Evolutionary conservation across 2,329 filamentous ascomycete species (phyloP).

Genomic region (Clarireedia homoeocarpa): DNA sequence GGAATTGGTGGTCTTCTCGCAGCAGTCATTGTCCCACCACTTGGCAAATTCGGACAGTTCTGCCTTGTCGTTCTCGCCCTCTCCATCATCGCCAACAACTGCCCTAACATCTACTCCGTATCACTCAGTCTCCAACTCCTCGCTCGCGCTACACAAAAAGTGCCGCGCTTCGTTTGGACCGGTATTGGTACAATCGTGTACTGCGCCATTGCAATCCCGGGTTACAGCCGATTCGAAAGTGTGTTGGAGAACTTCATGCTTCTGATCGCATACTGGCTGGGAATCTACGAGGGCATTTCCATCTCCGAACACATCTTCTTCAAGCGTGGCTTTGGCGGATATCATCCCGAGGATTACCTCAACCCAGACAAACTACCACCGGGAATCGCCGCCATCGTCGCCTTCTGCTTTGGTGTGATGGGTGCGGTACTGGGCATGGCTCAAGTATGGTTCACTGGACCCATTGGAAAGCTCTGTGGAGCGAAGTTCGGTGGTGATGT

Average conservation of each 20-base stretch:
- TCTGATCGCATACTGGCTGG: constrained; percentile 64
- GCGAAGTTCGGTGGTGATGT: constrained; percentile 43
- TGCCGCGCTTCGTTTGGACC: constrained; percentile 64
- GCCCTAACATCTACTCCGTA: constrained; percentile 65
- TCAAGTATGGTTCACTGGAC: constrained; percentile 61
- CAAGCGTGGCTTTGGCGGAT: constrained; percentile 52
- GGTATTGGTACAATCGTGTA: constrained; percentile 53
- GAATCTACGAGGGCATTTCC: constrained; percentile 60
- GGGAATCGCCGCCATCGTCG: constrained; percentile 53
- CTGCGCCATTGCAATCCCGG: constrained; percentile 62
- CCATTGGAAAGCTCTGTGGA: constrained; percentile 45
- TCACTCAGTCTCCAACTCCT: constrained; percentile 61
- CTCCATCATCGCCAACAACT: constrained; percentile 63
- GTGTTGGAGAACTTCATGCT: constrained; percentile 66
- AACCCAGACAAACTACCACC: constrained; percentile 49
- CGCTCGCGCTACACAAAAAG: constrained; percentile 45
- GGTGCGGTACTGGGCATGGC: constrained; percentile 65
- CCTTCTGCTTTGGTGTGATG: constrained; percentile 55
- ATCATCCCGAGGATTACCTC: constrained; percentile 51
- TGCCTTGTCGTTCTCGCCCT: constrained; percentile 60
- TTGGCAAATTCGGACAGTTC: constrained; percentile 65
- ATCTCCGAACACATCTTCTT: constrained; percentile 44
- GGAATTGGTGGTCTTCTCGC: constrained; percentile 60
- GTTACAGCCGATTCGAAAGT: constrained; percentile 55
- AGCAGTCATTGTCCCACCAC: constrained; percentile 48